Base-by-base conservation (phyloP, 2,329 filamentous ascomycete genomes). In the Neocucurbitaria cava region DNA sequence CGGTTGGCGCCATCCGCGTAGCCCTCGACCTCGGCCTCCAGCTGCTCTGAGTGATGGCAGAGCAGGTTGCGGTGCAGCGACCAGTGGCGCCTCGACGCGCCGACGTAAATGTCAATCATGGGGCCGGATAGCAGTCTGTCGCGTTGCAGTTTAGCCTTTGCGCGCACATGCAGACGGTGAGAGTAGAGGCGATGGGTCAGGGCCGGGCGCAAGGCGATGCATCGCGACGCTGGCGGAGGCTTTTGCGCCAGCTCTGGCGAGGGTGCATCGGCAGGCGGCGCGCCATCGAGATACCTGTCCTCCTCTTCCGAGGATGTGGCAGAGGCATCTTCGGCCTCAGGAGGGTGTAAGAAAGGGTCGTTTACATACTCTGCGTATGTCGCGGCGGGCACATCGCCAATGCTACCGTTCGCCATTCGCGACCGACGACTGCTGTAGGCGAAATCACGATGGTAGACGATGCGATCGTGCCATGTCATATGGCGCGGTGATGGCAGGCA, bases 81-180 rank as follows among this genome's bases (percentile, higher is more conserved):
- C 82, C 82, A 84, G 54, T 79, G 79, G 48, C 79, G 78, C 63
- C 73, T 75, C 47, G 56, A 54, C 43, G 76, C 72, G 54, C 82
- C 82, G 36, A 85, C 82, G 60, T 78, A 80, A 35, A 85, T 75
- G 61, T 83, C 80, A 60, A 84, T 76, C 44, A 81, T 76, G 28
- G 79, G 77, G 46, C 82, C 82, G 44, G 81, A 82, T 30, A 84
- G 77, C 31, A 84, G 76, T 71, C 82, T 84, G 76, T 77, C 71
- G 71, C 72, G 77, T 64, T 77, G 69, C 30, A 73, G 68, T 68
- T 82, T 78, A 81, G 79, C 78, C 70, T 76, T 71, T 58, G 74
- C 73, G 58, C 72, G 71, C 51, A 76, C 69, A 57, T 72, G 71
- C 36, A 77, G 70, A 61, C 66, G 71, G 55, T 73, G 68, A 40